A percentile compares a stretch with the other conserved stretches of the same genome.
phyloP scores from a whole-genome alignment of 2,329 filamentous ascomycete genomes.

The Stachybotrys echinatus region DNA sequence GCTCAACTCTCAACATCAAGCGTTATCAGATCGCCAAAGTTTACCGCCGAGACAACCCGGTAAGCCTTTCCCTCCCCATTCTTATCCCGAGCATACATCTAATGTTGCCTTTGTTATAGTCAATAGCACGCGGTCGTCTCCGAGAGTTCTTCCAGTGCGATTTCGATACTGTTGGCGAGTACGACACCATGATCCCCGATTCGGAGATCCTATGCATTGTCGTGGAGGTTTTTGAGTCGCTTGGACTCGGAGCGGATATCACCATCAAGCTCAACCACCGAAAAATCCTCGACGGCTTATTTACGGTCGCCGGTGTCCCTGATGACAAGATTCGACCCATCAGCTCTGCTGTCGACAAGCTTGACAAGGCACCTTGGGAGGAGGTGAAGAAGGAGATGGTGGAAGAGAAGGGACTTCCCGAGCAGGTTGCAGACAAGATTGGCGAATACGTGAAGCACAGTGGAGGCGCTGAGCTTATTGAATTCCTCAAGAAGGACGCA shows the following conservation, averaged over 20 bases:
- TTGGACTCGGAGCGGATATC: slow-evolving; percentile 69
- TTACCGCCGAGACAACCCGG: slow-evolving; percentile 38
- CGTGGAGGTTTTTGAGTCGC: slow-evolving; percentile 75
- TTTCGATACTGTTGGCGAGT: slow-evolving; percentile 86
- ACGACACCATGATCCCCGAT: slow-evolving; percentile 89
- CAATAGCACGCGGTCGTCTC: slow-evolving; percentile 88
- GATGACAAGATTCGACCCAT: slow-evolving; percentile 83
- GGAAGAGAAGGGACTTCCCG: slow-evolving; percentile 78
- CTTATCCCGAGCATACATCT: not conserved
- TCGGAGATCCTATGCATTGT: slow-evolving; percentile 83
- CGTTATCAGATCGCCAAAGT: slow-evolving; percentile 95
- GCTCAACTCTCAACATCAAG: slow-evolving; percentile 80
- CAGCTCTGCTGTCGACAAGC: slow-evolving; percentile 89
- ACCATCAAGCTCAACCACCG: slow-evolving; percentile 94
- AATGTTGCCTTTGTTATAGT: not conserved
- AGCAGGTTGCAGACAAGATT: slow-evolving; percentile 77
- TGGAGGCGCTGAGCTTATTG: slow-evolving; percentile 69
- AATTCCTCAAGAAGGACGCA: slow-evolving; percentile 62
- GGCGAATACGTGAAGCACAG: slow-evolving; percentile 77
- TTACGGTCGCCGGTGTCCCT: slow-evolving; percentile 85
- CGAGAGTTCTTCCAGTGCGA: slow-evolving; percentile 97
- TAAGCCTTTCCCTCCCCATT: not conserved
- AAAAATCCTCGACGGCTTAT: slow-evolving; percentile 88
- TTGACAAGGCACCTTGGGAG: slow-evolving; percentile 87
- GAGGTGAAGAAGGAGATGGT: slow-evolving; percentile 92